Evolutionary conservation across 2,329 filamentous ascomycete genomes (phyloP), one percentile per base, ranked within the genome.

Genomic region (Ustulina deusta): DNA sequence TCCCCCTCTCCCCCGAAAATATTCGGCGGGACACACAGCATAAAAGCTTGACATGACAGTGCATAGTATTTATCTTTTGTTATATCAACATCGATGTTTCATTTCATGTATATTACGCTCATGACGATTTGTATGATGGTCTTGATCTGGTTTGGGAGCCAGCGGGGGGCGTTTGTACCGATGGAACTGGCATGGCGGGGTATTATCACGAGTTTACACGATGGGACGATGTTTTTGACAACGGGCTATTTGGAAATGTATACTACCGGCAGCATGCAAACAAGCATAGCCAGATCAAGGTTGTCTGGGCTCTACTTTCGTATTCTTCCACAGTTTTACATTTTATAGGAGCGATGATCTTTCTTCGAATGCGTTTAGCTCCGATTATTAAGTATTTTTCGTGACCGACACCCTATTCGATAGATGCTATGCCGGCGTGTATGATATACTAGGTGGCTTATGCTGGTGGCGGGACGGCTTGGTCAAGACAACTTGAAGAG

Each of bases 1-100:
- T 25, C 86, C 86, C 20, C 86, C 86, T 0, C 81, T 87, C 44
- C 86, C 85, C 4, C 77, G 73, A 49, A 80, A 78, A 36, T 55
- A 56, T 11, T 66, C 68, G 10, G 59, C 40, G 36, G 63, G 52
- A 25, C 54, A 51, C 65, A 63, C 55, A 61, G 57, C 32, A 63
- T 72, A 36, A 64, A 42, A 27, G 40, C 62, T 32, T 74, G 22
- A 72, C 51, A 34, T 36, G 29, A 55, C 60, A 38, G 38, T 15
- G 7, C 52, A 54, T 48, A 46, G 34, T 29, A 55, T 20, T 44
- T 36, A 44, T 27, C 20, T 22, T 61, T 62, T 38, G 4, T 63
- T 62, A 38, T 56, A 29, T 57, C 27, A 15, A 38, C n/a, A 29
- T 59, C 15, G 22, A 56, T 55, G 59, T 70, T 61, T 15, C 57